Conservation (phyloP, 2,329 filamentous ascomycete genomes). For the Alternaria arborescens region DNA sequence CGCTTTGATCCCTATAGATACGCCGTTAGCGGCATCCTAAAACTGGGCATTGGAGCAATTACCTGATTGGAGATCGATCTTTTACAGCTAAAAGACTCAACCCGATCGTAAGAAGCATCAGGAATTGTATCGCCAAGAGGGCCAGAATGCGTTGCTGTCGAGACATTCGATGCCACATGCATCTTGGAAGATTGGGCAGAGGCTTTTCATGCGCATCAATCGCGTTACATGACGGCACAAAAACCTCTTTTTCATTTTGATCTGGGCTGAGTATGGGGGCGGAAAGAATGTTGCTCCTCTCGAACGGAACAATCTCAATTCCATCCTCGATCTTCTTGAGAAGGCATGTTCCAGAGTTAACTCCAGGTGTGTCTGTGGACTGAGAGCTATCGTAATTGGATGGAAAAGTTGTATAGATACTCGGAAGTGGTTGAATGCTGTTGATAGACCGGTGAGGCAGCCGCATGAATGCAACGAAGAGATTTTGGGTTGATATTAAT, state of each 20-base stretch:
- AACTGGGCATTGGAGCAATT: neutral
- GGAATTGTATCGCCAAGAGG: conserved; percentile 31
- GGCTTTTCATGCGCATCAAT: conserved; percentile 27
- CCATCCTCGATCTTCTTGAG: conserved; percentile 35
- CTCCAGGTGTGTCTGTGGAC: conserved; percentile 15
- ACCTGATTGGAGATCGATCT: conserved; percentile 16
- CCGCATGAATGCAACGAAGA: conserved; percentile 29
- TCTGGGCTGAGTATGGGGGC: conserved; percentile 39
- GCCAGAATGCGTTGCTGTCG: conserved; percentile 30
- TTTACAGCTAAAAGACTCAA: conserved; percentile 25
- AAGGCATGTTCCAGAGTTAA: conserved; percentile 22
- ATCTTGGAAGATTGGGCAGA: conserved; percentile 32
- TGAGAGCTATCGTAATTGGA: conserved; percentile 14
- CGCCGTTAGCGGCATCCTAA: neutral
- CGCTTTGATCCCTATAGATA: conserved; percentile 1
- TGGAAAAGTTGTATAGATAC: conserved; percentile 39
- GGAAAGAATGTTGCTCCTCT: conserved; percentile 33
- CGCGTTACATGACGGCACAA: conserved; percentile 15
- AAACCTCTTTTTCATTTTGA: conserved; percentile 41
- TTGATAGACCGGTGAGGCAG: conserved; percentile 33
- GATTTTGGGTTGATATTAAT: neutral
- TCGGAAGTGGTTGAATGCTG: conserved; percentile 38
- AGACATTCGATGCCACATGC: conserved; percentile 32
- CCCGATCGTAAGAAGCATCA: conserved; percentile 28
- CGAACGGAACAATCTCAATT: conserved; percentile 44